Base-by-base conservation (phyloP, 2,329 filamentous ascomycete species). In the Lasiodiplodia sp. region DNA sequence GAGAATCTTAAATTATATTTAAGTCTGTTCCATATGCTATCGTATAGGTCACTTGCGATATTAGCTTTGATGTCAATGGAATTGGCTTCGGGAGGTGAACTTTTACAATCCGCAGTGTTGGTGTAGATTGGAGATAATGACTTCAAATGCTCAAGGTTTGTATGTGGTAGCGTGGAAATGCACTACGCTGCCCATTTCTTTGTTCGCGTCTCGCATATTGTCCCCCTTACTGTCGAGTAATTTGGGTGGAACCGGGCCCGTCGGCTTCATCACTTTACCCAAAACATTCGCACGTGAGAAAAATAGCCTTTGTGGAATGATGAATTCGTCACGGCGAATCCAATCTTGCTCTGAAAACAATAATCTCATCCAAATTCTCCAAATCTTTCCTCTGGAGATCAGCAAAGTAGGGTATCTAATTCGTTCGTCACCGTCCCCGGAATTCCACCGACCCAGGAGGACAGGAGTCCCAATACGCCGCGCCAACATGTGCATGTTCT, bases 401-500 rank as follows among this genome's bases (percentile, higher is more conserved):
- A 52, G 47, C 47, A 28, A 49, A 64, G 47, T 52, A 67, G 65
- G 65, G 65, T 67, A 67, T 67, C 65, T 67, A 67, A 67, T 37
- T 67, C 65, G 65, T 60, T 60, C 38, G 47, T 67, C 65, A 53
- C 58, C 55, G 38, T 51, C 65, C 44, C 53, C 28, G 23, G 28
- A 52, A n/a, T 38, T 38, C 60, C 60, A 12, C 47, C 60, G 31
- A 52, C 60, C 60, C 60, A 64, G 47, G 31, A 64, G 23, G 34
- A 49, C 44, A n/a, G 44, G 18, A 64, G 47, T 23, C 40, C 60
- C 60, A 64, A 31, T 64, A 64, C 60, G 60, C 60, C 60, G 28
- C 44, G 44, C 44, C 60, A 52, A 28, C 11, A 64, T 64, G 60
- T 64, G 60, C 47, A 64, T 64, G 31, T 52, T 64, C 60, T 47